phyloP scores from a whole-genome alignment of 2,329 filamentous ascomycete genomes.

The Trichoderma arundinaceum region DNA sequence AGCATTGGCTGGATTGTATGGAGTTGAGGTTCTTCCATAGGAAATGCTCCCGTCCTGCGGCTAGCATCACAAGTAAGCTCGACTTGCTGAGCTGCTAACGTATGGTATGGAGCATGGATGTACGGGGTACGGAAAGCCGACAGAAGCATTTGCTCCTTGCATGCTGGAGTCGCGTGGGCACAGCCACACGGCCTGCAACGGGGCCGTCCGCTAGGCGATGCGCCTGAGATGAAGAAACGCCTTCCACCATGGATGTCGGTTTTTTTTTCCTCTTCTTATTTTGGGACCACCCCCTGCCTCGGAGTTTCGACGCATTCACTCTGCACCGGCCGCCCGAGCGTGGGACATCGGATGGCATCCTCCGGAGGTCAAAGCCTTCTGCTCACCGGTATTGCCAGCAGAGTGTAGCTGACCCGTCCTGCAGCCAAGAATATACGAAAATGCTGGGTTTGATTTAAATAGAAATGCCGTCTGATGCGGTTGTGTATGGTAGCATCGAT shows the following conservation, averaged over 20 bases:
- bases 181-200: constrained; percentile 35
- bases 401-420: neutral
- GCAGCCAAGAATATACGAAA: neutral
- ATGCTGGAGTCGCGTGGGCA: constrained; percentile 15
- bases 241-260: constrained; percentile 1
- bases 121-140: neutral
- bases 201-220: constrained; percentile 32
- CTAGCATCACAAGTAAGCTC: neutral
- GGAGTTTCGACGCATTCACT: neutral
- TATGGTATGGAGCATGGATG: constrained; percentile 4
- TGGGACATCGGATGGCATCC: constrained; percentile 9
- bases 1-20: no score
- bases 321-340: neutral
- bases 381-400: no score
- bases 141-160: constrained; percentile 19
- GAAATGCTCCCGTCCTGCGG: neutral
- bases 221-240: constrained; percentile 21
- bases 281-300: constrained; percentile 12
- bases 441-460: neutral
- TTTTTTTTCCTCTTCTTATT: neutral
- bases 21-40: neutral
- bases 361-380: neutral
- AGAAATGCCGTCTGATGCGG: neutral
- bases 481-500: neutral
- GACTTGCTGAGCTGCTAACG: neutral